These are phyloP conservation scores for Cyclotella sp. DNA, from an alignment of 108 stramenopile species.

Conservation along the genomic window DNA sequence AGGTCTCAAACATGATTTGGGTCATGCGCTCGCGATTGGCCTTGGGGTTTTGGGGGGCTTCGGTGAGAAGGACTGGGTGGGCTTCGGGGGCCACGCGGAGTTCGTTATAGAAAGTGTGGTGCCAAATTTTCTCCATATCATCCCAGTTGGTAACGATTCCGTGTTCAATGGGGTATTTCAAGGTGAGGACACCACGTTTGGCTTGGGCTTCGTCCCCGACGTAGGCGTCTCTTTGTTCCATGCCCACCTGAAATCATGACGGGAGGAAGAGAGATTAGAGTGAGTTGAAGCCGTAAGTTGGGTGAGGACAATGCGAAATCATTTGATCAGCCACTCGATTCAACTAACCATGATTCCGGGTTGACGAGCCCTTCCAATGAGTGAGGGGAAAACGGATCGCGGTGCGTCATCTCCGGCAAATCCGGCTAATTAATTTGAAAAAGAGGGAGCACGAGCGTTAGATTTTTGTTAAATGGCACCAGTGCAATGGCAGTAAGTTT, in stretches of 20 bases:
- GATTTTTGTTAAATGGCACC: constrained; percentile 3
- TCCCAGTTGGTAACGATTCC: constrained; percentile 99
- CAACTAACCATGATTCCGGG: constrained; percentile 95
- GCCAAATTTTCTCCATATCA: constrained; percentile 99
- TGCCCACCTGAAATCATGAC: constrained; percentile 76
- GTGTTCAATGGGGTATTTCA: constrained; percentile 99
- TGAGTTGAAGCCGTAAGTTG: neutral
- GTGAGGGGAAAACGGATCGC: constrained; percentile 96
- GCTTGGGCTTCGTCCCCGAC: constrained; percentile 99
- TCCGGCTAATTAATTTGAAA: constrained; percentile 65
- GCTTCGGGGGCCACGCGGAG: constrained; percentile 96
- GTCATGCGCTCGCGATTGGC: constrained; percentile 99
- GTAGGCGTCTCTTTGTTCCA: constrained; percentile 99
- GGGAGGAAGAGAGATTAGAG: neutral
- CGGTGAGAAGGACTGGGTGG: constrained; percentile 99
- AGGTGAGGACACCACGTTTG: constrained; percentile 97
- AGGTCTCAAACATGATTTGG: constrained; percentile 99
- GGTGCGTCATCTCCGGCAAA: constrained; percentile 96
- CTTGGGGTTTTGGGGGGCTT: constrained; percentile 99
- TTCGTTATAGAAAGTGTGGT: constrained; percentile 99
- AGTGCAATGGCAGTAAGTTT: neutral
- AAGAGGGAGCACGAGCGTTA: constrained; percentile 14
- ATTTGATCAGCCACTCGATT: neutral
- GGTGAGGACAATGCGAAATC: neutral
- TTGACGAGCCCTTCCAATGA: constrained; percentile 97